Conservation (phyloP, 441 rosid species). For the Raphanus hybrid region DNA sequence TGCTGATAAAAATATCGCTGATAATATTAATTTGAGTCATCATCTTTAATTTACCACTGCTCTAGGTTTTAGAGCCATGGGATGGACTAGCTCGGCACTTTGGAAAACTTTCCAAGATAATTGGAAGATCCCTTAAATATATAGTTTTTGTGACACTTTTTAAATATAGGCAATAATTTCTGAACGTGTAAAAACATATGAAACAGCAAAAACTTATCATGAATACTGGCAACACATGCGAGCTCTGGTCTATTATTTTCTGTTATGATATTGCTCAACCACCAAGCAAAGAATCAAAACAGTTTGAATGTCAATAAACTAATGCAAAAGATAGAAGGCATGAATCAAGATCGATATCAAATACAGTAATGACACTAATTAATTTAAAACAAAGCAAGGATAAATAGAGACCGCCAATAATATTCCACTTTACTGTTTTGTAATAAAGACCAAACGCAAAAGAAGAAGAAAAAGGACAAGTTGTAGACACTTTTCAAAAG, state of each 20-base stretch:
- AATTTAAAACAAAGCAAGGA: constrained; percentile 3
- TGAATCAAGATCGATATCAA: too few species aligned
- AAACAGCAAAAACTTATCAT: too few species aligned
- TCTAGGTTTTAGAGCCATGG: not conserved
- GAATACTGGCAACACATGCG: too few species aligned
- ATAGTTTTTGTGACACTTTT: too few species aligned
- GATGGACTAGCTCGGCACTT: not conserved
- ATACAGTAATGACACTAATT: not conserved
- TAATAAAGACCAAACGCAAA: not conserved
- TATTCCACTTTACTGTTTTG: not conserved
- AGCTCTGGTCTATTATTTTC: too few species aligned
- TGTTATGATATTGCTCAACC: too few species aligned
- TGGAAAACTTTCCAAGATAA: not conserved
- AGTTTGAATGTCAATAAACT: too few species aligned
- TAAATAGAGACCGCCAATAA: not conserved
- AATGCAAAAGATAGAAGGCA: too few species aligned
- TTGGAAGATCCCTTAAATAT: too few species aligned
- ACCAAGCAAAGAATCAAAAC: too few species aligned
- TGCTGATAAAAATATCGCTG: not conserved
- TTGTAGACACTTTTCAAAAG: not conserved
- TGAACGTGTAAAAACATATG: too few species aligned
- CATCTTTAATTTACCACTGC: not conserved
- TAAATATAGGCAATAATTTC: too few species aligned
- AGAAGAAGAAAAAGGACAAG: not conserved
- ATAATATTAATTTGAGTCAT: not conserved